Percentiles rank a stretch among this genome's conserved stretches.
phyloP scores from a whole-genome alignment of 23 red algal genomes.

The Gracilaria caudata region DNA sequence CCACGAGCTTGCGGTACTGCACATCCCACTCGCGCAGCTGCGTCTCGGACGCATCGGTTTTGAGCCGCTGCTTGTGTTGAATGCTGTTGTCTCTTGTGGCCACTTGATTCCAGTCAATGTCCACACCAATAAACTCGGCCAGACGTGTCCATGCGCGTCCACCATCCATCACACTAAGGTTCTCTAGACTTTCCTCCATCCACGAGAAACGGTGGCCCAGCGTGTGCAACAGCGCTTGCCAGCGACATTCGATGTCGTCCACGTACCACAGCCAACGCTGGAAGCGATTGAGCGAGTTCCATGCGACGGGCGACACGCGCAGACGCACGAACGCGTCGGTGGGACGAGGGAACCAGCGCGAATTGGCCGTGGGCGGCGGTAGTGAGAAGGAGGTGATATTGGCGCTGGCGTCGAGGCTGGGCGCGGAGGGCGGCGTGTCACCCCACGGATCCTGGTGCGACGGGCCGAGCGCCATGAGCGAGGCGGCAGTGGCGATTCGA shows the following conservation, averaged over 20 bases:
- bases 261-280: slow-evolving; percentile 87
- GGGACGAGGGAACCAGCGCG: slow-evolving; percentile 65
- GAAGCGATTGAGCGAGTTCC: slow-evolving; percentile 61
- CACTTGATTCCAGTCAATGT: slow-evolving; percentile 24
- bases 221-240: slow-evolving; percentile 44
- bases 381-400: not conserved
- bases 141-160: slow-evolving; percentile 39
- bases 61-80: slow-evolving; percentile 54
- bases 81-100: slow-evolving; percentile 58
- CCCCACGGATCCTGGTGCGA: slow-evolving; percentile 69
- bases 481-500: slow-evolving; percentile 47
- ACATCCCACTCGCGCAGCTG: slow-evolving; percentile 51
- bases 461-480: slow-evolving; percentile 85
- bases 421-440: not conserved
- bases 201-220: slow-evolving; percentile 21
- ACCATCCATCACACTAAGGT: slow-evolving; percentile 31
- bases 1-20: slow-evolving; percentile 54
- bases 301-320: slow-evolving; percentile 21
- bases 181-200: slow-evolving; percentile 59
- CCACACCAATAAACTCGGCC: slow-evolving; percentile 53
- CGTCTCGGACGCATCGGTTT: slow-evolving; percentile 35
- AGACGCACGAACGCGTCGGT: slow-evolving; percentile 37
- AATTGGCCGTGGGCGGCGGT: not conserved
- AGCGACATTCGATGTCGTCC: slow-evolving; percentile 77
- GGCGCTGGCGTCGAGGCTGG: not conserved